Evolutionary conservation across 371 early-diverging fungal genomes (phyloP).

Genomic region (Mortierella sp.): DNA sequence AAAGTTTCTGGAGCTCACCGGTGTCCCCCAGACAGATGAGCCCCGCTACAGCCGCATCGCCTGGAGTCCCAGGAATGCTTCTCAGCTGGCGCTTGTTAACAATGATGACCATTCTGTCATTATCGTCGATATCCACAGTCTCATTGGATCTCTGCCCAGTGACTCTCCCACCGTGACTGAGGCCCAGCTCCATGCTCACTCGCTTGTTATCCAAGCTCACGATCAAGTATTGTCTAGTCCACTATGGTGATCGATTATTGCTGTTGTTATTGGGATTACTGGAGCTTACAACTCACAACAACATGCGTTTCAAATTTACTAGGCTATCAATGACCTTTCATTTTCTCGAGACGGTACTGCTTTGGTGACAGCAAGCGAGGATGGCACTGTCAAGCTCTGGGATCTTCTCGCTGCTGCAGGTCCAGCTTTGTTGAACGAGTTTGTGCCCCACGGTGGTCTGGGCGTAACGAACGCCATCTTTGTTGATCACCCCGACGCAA

Average conservation of each 20-base stretch:
- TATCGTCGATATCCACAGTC: conserved; percentile 39
- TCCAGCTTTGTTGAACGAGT: conserved; percentile 39
- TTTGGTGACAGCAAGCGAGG: conserved; percentile 60
- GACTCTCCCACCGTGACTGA: conserved; percentile 33
- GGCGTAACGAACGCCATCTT: conserved; percentile 58
- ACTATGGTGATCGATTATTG: background rate
- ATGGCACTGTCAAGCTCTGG: conserved; percentile 58
- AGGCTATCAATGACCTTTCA: conserved; percentile 60
- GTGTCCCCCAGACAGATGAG: conserved; percentile 37
- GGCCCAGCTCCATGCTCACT: conserved; percentile 31
- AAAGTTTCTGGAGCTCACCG: conserved; percentile 41
- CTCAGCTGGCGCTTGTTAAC: conserved; percentile 56
- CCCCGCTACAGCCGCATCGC: conserved; percentile 48
- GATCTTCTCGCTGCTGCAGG: conserved; percentile 19
- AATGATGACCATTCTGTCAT: conserved; percentile 51
- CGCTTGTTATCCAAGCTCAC: conserved; percentile 49
- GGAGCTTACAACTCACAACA: too few relatives aligned
- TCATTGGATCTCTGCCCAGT: conserved; percentile 26
- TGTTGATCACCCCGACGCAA: conserved; percentile 43
- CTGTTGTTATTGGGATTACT: too few relatives aligned
- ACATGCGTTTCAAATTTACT: background rate
- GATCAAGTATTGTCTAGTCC: conserved; percentile 31
- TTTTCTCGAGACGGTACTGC: conserved; percentile 61
- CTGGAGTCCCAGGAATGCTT: conserved; percentile 41
- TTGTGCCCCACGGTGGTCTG: conserved; percentile 57